These are phyloP conservation scores for Paramecium sexaurelia DNA, from an alignment of 73 alveolate species.

Conservation along the genomic window DNA sequence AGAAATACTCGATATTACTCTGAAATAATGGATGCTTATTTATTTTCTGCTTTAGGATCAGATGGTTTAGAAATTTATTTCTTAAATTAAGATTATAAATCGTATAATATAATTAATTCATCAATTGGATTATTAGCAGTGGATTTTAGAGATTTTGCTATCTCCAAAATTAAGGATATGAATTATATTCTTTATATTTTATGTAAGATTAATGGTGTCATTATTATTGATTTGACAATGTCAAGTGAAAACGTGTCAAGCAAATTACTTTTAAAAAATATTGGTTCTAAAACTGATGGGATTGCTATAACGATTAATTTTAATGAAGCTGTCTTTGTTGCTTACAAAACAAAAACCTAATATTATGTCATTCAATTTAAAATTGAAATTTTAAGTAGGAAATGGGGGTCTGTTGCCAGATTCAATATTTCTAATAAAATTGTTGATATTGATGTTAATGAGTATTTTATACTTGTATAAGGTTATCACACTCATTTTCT, in stretches of 20 bases:
- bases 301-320: background rate
- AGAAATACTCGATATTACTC: background rate
- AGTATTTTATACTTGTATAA: background rate
- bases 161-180: background rate
- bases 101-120: background rate
- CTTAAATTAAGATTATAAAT: background rate
- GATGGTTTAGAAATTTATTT: background rate
- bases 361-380: background rate
- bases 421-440: background rate
- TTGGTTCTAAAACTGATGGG: background rate
- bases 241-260: background rate
- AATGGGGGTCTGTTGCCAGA: background rate
- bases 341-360: background rate
- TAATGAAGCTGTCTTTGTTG: background rate
- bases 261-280: background rate
- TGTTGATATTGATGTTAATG: background rate
- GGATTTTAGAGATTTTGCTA: constrained; percentile 2
- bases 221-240: background rate
- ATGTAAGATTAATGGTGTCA: background rate
- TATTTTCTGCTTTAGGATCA: background rate
- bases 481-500: background rate
- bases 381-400: background rate
- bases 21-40: background rate
- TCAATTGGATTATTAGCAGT: background rate
- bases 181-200: background rate